Conservation (phyloP, 2,329 filamentous ascomycete genomes). For the Aspergillus jensenii region DNA sequence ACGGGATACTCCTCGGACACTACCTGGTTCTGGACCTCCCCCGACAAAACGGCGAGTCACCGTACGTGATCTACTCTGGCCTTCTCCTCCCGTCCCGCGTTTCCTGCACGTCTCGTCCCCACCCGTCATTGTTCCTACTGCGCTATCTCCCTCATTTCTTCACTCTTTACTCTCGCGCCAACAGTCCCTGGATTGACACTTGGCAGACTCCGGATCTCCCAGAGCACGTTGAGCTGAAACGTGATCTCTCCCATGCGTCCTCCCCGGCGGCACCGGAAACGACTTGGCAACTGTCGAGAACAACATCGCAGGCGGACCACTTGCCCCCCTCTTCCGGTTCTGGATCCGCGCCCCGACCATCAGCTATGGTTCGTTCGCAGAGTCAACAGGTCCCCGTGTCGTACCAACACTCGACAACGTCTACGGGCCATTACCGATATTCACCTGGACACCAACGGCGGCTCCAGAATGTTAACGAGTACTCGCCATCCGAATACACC, state of each 20-base stretch:
- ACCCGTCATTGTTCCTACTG: constrained; percentile 25
- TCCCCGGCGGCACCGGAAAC: constrained; percentile 27
- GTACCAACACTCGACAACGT: constrained; percentile 26
- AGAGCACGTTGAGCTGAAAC: constrained; percentile 31
- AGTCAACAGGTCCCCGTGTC: constrained; percentile 38
- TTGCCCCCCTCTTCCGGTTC: constrained; percentile 23
- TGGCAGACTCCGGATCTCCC: constrained; percentile 42
- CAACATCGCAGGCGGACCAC: constrained; percentile 28
- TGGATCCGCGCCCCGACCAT: constrained; percentile 30
- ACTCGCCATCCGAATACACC: constrained; percentile 44
- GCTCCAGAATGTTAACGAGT: constrained; percentile 40
- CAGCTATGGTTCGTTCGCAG: constrained; percentile 40
- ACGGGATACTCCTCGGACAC: constrained; percentile 41
- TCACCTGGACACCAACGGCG: constrained; percentile 31
- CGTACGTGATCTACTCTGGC: constrained; percentile 45
- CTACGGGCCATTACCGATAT: constrained; percentile 31
- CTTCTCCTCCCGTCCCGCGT: constrained; percentile 32
- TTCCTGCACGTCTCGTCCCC: constrained; percentile 23
- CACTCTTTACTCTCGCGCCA: constrained; percentile 25
- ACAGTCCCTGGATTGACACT: constrained; percentile 42
- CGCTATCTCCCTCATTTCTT: constrained; percentile 19
- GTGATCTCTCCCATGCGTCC: constrained; percentile 31
- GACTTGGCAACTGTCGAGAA: constrained; percentile 24
- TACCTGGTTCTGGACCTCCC: constrained; percentile 39
- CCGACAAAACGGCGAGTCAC: constrained; percentile 46